Conservation (phyloP, 169 alveolate genomes). For the Theileria parva region DNA sequence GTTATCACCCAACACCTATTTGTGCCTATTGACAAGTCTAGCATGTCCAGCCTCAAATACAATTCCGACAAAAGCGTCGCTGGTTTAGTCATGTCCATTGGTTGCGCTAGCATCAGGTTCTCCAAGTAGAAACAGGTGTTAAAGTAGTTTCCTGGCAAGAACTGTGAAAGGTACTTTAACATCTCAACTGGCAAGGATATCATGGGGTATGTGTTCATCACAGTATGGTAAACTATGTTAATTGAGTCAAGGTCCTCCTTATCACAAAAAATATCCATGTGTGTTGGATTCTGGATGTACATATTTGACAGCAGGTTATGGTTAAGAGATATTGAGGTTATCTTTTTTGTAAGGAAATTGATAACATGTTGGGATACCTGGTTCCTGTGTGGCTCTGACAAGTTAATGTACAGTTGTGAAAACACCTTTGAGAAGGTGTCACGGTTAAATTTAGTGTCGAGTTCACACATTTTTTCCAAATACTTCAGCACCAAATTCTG, state of each 20-base stretch:
- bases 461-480: background rate
- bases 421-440: background rate
- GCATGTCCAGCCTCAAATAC: slow-evolving; percentile 35
- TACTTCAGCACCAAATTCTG: background rate
- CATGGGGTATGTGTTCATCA: slow-evolving; percentile 9
- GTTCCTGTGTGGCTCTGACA: slow-evolving; percentile 10
- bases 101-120: slow-evolving; percentile 57
- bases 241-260: background rate
- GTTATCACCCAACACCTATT: slow-evolving; percentile 65
- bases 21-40: slow-evolving; percentile 60
- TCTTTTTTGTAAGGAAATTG: background rate
- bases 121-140: slow-evolving; percentile 41
- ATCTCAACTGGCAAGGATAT: slow-evolving; percentile 3
- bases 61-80: slow-evolving; percentile 59
- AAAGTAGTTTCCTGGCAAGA: slow-evolving; percentile 4
- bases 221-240: slow-evolving; percentile 5
- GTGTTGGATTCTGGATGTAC: background rate
- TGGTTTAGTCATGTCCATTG: slow-evolving; percentile 57
- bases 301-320: background rate
- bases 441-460: background rate
- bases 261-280: background rate
- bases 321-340: background rate
- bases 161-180: background rate
- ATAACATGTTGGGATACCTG: background rate
- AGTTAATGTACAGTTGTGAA: slow-evolving; percentile 14